Conservation (phyloP, 495 filamentous ascomycete genomes). For the Tuber calosporum region DNA sequence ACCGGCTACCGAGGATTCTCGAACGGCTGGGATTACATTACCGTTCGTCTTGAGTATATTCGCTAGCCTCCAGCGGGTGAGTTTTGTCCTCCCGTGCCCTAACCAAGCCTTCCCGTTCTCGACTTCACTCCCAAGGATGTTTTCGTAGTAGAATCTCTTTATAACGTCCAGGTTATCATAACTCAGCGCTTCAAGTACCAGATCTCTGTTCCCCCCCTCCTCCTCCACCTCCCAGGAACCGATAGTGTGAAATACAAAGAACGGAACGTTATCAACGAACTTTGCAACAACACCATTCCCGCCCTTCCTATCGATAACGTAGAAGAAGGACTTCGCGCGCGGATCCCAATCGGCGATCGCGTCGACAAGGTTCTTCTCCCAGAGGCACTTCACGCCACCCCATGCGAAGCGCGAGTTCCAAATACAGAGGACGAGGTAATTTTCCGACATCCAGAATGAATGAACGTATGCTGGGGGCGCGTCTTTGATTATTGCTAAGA, state of each 20-base stretch:
- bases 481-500: slow-evolving; percentile 57
- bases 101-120: slow-evolving; percentile 34
- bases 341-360: slow-evolving; percentile 48
- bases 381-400: slow-evolving; percentile 48
- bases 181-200: slow-evolving; percentile 12
- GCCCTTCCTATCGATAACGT: slow-evolving; percentile 53
- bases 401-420: slow-evolving; percentile 51
- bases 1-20: background rate
- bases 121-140: background rate
- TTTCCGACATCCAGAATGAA: slow-evolving; percentile 58
- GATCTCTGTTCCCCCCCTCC: slow-evolving; percentile 15
- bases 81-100: background rate
- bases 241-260: slow-evolving; percentile 66
- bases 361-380: slow-evolving; percentile 52
- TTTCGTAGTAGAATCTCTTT: slow-evolving; percentile 44
- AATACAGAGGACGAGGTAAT: slow-evolving; percentile 59
- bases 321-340: slow-evolving; percentile 55
- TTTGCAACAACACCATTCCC: slow-evolving; percentile 39
- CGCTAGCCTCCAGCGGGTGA: background rate
- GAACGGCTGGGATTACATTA: background rate
- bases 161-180: slow-evolving; percentile 53
- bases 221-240: slow-evolving; percentile 63
- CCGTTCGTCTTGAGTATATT: background rate
- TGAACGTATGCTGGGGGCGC: slow-evolving; percentile 59
- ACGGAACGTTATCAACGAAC: slow-evolving; percentile 43